Conservation (phyloP, 2,329 filamentous ascomycete genomes). For the Sarocladium oryzae region DNA sequence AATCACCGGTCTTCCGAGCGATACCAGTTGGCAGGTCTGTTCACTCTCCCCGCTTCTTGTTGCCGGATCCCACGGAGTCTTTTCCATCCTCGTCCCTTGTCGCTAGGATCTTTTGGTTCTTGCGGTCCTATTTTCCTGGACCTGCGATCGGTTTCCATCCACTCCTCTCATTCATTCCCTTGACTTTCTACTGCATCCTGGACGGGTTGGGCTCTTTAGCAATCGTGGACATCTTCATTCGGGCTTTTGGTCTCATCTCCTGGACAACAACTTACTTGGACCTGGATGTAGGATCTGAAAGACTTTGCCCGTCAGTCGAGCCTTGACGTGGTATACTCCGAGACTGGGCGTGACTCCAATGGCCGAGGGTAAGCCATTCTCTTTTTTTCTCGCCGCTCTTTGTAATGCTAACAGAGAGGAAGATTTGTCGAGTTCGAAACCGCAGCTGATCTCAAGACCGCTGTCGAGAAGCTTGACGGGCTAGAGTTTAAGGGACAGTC, state of each 20-base stretch:
- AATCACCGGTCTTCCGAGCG: conserved; percentile 90
- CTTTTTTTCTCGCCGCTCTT: conserved; percentile 11
- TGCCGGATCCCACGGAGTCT: conserved; percentile 35
- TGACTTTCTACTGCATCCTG: background rate
- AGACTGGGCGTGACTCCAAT: conserved; percentile 86
- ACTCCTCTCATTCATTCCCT: background rate
- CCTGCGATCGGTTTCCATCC: background rate
- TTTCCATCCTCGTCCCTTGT: conserved; percentile 9
- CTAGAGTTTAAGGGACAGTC: conserved; percentile 86
- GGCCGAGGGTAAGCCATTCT: conserved; percentile 73
- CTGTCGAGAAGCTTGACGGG: conserved; percentile 90
- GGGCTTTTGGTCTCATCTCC: conserved; percentile 27
- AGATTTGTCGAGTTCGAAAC: conserved; percentile 99
- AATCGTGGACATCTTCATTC: conserved; percentile 13
- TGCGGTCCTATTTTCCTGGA: background rate
- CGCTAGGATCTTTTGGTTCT: conserved; percentile 1
- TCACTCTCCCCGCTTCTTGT: conserved; percentile 53
- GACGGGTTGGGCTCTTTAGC: conserved; percentile 1
- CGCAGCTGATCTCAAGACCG: conserved; percentile 77
- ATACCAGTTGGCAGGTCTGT: conserved; percentile 99
- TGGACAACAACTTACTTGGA: conserved; percentile 73
- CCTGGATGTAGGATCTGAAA: conserved; percentile 92
- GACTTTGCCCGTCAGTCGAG: conserved; percentile 97
- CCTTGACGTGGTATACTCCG: conserved; percentile 96
- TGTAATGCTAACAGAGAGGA: conserved; percentile 9